These are phyloP conservation scores for Phytophthora hibernalis DNA, from an alignment of 352 stramenopile species.

Conservation along the genomic window DNA sequence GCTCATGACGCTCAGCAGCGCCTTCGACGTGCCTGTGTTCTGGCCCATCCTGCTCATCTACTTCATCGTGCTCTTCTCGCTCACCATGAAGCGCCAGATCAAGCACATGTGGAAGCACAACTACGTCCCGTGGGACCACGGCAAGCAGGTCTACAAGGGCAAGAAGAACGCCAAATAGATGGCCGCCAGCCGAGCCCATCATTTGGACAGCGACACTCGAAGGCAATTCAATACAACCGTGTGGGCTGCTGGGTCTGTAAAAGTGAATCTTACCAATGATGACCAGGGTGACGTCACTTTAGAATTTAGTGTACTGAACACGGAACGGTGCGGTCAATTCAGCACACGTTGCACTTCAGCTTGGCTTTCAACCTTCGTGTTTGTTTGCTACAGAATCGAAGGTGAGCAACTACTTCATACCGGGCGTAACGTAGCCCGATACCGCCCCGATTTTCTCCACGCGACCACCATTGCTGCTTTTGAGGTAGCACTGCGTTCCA, in stretches of 20 bases:
- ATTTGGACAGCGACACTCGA: not conserved
- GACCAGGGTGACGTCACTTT: conserved; percentile 16
- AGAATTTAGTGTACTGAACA: conserved; percentile 12
- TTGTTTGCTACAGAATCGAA: not conserved
- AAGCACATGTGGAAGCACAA: conserved; percentile 99
- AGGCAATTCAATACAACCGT: conserved; percentile 3
- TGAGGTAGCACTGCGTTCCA: conserved; percentile 37
- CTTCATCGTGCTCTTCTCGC: conserved; percentile 98
- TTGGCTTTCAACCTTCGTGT: not conserved
- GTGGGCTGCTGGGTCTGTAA: conserved; percentile 1
- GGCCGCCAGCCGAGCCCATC: conserved; percentile 8
- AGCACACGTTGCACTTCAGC: not conserved
- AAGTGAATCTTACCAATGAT: conserved; percentile 19
- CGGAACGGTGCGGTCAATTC: conserved; percentile 8
- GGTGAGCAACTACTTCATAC: conserved; percentile 15
- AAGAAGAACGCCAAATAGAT: conserved; percentile 85
- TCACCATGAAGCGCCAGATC: conserved; percentile 99
- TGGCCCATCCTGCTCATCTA: conserved; percentile 99
- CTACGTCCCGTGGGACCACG: conserved; percentile 97
- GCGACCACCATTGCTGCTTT: conserved; percentile 25
- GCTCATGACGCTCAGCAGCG: conserved; percentile 97
- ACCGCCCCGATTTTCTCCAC: conserved; percentile 32
- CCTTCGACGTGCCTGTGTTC: conserved; percentile 99
- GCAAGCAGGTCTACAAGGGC: conserved; percentile 96
- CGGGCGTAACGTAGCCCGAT: conserved; percentile 26